Conservation (phyloP, 2,329 filamentous ascomycete species). For the Fusarium hainanense region DNA sequence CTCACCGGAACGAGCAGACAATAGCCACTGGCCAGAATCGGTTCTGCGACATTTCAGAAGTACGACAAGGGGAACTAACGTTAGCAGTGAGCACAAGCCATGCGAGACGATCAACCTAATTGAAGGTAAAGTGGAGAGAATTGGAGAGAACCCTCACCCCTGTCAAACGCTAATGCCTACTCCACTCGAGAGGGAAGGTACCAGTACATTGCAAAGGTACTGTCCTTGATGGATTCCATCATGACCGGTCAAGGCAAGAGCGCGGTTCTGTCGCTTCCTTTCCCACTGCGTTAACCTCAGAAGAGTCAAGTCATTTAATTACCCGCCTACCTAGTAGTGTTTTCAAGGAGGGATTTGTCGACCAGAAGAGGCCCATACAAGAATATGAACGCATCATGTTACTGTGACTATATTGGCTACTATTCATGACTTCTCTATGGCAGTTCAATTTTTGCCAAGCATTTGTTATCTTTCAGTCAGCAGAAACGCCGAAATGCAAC, state of each 20-base stretch:
- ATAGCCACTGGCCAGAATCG: not conserved
- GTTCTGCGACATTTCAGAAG: slow-evolving; percentile 21
- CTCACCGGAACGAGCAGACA: slow-evolving; percentile 5
- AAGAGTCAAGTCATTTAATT: not conserved
- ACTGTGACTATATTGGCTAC: not conserved
- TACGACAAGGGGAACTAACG: slow-evolving; percentile 5
- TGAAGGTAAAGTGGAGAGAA: slow-evolving; percentile 34
- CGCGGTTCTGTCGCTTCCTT: slow-evolving; percentile 7
- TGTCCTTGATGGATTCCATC: not conserved
- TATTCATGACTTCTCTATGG: not conserved
- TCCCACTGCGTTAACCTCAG: not conserved
- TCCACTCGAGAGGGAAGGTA: slow-evolving; percentile 26
- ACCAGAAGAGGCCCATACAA: not conserved
- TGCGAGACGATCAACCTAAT: slow-evolving; percentile 39
- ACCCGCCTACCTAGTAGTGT: not conserved
- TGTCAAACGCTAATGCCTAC: slow-evolving; percentile 18
- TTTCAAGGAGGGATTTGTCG: not conserved
- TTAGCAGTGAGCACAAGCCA: slow-evolving; percentile 21
- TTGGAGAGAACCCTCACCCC: slow-evolving; percentile 26
- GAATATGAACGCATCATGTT: not conserved
- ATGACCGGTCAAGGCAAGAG: not conserved
- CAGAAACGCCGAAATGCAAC: not conserved
- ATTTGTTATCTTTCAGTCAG: slow-evolving; percentile 10
- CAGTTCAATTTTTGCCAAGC: slow-evolving; percentile 5
- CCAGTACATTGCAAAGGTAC: slow-evolving; percentile 35